These are phyloP conservation scores for Trypanosoma grayi DNA, from an alignment of 208 protist species.

Conservation along the genomic window DNA sequence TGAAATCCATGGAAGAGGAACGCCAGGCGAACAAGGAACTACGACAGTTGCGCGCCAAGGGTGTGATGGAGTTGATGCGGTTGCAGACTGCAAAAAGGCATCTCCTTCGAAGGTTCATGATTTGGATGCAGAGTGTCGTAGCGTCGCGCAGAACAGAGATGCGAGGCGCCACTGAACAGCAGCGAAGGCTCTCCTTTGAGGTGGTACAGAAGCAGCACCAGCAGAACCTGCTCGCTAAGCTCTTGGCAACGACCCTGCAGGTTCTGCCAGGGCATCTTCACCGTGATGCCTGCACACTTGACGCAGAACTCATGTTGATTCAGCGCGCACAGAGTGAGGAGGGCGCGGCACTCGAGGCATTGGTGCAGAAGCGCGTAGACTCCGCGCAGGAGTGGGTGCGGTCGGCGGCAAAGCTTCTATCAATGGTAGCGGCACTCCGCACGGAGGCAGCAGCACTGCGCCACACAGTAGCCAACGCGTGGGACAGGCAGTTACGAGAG, in stretches of 20 bases:
- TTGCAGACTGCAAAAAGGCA: background rate
- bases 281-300: background rate
- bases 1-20: slow-evolving; percentile 14
- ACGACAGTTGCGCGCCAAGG: background rate
- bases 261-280: background rate
- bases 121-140: slow-evolving; percentile 2
- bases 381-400: slow-evolving; percentile 60
- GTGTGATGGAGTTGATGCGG: background rate
- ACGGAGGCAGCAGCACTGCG: slow-evolving; percentile 48
- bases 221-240: slow-evolving; percentile 5
- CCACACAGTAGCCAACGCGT: slow-evolving; percentile 57
- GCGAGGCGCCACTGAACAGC: background rate
- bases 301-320: slow-evolving; percentile 5
- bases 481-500: slow-evolving; percentile 73
- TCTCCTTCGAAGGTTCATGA: background rate
- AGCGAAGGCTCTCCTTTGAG: slow-evolving; percentile 8
- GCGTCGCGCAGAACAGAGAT: background rate
- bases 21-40: background rate
- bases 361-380: slow-evolving; percentile 27
- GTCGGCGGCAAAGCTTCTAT: slow-evolving; percentile 17
- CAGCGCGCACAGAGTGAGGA: slow-evolving; percentile 7
- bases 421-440: slow-evolving; percentile 59
- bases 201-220: slow-evolving; percentile 10
- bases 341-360: slow-evolving; percentile 23
- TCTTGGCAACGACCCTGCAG: slow-evolving; percentile 1